A percentile compares a stretch with the other conserved stretches of the same genome.
Evolutionary conservation across 2,329 filamentous ascomycete species (phyloP).

Genomic region (Pyricularia sp.): DNA sequence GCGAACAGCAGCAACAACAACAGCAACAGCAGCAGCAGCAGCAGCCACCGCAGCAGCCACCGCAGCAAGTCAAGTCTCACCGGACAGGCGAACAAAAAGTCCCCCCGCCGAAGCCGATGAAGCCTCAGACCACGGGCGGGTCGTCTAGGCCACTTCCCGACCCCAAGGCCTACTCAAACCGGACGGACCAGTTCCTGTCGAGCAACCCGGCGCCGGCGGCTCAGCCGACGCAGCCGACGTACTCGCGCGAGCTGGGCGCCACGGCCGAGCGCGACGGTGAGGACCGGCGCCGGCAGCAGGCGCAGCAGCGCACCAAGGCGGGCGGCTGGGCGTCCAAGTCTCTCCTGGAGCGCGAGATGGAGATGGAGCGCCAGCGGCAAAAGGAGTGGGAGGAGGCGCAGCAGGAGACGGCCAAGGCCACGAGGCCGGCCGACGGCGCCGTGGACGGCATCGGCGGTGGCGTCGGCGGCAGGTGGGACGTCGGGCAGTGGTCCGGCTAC

Average conservation of each 20-base stretch:
- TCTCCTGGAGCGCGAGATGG: slow-evolving; percentile 71
- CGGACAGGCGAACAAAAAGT: slow-evolving; percentile 13
- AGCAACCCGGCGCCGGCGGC: slow-evolving; percentile 39
- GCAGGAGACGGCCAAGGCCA: slow-evolving; percentile 48
- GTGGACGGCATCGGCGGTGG: slow-evolving; percentile 59
- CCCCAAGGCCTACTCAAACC: slow-evolving; percentile 32
- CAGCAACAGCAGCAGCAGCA: neutral
- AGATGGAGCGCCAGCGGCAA: slow-evolving; percentile 67
- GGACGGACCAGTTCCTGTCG: slow-evolving; percentile 50
- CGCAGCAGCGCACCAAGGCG: slow-evolving; percentile 52
- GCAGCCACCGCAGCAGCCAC: neutral
- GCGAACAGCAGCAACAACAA: neutral
- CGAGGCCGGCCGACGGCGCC: slow-evolving; percentile 37
- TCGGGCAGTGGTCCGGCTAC: slow-evolving; percentile 65
- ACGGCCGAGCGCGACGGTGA: slow-evolving; percentile 54
- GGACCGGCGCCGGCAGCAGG: slow-evolving; percentile 47
- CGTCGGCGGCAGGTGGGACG: slow-evolving; percentile 62
- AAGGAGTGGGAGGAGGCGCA: slow-evolving; percentile 74
- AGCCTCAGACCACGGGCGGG: slow-evolving; percentile 27
- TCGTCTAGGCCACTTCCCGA: slow-evolving; percentile 43
- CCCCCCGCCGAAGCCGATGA: slow-evolving; percentile 18
- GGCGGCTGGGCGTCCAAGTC: slow-evolving; percentile 56
- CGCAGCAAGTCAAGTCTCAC: slow-evolving; percentile 9
- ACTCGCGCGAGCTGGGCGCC: slow-evolving; percentile 44
- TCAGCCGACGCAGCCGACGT: slow-evolving; percentile 33